Base-by-base conservation (phyloP, 345 rosid species). In the Murraya paniculata region DNA sequence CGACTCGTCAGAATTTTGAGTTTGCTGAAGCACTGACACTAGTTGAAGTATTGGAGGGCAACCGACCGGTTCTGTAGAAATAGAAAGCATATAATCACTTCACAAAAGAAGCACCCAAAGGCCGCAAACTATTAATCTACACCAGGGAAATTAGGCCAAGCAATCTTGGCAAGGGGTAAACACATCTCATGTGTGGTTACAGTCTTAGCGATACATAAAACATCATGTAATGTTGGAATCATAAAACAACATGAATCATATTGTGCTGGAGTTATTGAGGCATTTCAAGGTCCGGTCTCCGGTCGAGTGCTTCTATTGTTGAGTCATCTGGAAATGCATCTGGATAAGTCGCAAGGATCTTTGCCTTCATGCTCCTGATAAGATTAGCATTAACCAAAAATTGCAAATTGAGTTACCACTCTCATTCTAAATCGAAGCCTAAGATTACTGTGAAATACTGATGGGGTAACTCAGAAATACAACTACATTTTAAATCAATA, bases 281-380 rank as follows among this genome's bases (percentile, higher is more conserved):
- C 82, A 88, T 70, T 84, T 93, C 98, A 0, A 92, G 97, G 81
- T 93, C 90, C 0, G 97, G 98, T 79, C 99, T 89, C 73, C 78
- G 77, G 79, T 95, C 99, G 60, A 93, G 84, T 64, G 78, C 87
- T 77, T 88, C 97, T 66, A 82, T 84, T 18, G 85, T 75, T 61
- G 90, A 86, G 69, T 90, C 97, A 74, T 92, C 93, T 0, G 92
- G 87, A 82, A 95, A 93, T 76, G 99, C 99, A 83, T 95, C 98
- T 28, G 98, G 99, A 82, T 91, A 94, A 4, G 88, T 87, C 33
- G 94, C 94, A 71, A 81, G 30, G 70, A 94, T 83, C 82, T 90
- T 95, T 14, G 85, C 56, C 87, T 90, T 93, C 83, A 91, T 92
- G 83, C 81, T 91, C 85, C 98, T 95, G 85, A 27, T 5, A 16